Percentiles rank a stretch among this genome's conserved stretches.
Evolutionary conservation across 208 protist genomes (phyloP).

Genomic region (Leishmania aethiopica): DNA sequence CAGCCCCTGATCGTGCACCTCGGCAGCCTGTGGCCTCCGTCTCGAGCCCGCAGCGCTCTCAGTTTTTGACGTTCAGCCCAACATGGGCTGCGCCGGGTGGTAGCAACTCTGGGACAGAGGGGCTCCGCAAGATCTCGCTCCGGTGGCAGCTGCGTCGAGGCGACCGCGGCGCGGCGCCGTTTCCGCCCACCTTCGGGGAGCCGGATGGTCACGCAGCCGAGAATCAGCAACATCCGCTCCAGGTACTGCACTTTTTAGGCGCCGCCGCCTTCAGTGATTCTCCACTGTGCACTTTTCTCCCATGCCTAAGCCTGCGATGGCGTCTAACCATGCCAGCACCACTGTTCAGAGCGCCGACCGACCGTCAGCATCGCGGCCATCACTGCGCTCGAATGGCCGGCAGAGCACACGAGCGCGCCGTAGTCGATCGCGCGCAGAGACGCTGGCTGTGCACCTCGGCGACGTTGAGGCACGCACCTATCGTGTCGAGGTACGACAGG

Average conservation of each 20-base stretch:
- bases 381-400: not conserved
- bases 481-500: conserved; percentile 24
- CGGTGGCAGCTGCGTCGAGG: not conserved
- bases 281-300: conserved; percentile 31
- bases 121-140: not conserved
- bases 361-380: not conserved
- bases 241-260: conserved; percentile 34
- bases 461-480: conserved; percentile 42
- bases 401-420: not conserved
- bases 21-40: conserved; percentile 1
- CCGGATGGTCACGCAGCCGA: not conserved
- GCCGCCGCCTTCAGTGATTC: conserved; percentile 36
- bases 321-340: conserved; percentile 7
- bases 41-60: not conserved
- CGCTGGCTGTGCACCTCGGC: conserved; percentile 36
- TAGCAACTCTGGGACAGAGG: not conserved
- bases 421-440: conserved; percentile 11
- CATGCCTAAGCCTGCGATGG: conserved; percentile 23
- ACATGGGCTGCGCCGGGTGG: not conserved
- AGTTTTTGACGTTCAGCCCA: not conserved
- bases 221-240: conserved; percentile 20
- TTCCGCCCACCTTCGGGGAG: not conserved
- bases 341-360: not conserved
- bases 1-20: not conserved
- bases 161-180: not conserved